Evolutionary conservation across 352 stramenopile species (phyloP).

Genomic region (Lagenidium giganteum): DNA sequence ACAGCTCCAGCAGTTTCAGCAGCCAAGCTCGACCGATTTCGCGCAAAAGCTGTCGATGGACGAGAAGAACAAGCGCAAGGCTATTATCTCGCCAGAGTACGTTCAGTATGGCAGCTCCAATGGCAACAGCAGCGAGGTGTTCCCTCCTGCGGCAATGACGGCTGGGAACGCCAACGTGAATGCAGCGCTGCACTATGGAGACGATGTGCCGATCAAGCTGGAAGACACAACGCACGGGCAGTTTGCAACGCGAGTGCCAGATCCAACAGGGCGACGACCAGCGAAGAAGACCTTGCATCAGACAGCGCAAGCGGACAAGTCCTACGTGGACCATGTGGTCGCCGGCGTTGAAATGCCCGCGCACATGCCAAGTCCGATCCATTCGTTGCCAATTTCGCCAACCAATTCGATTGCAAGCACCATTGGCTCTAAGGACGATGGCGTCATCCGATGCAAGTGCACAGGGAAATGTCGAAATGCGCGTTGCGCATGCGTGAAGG

Average conservation of each 20-base stretch:
- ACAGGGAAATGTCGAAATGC: slow-evolving; percentile 82
- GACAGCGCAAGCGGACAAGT: too few species aligned
- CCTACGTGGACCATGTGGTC: too few species aligned
- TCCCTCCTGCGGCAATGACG: not conserved
- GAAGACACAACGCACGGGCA: slow-evolving; percentile 16
- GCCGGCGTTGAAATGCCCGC: too few species aligned
- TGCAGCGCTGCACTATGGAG: slow-evolving; percentile 1
- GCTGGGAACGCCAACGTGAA: not conserved
- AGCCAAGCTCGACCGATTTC: too few species aligned
- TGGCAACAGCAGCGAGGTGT: not conserved
- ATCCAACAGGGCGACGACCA: slow-evolving; percentile 51
- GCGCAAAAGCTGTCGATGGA: too few species aligned
- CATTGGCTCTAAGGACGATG: too few species aligned
- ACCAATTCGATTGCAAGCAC: too few species aligned
- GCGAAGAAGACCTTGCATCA: slow-evolving; percentile 68
- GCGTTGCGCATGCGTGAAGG: slow-evolving; percentile 77
- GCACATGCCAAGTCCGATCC: too few species aligned
- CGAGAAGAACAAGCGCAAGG: slow-evolving; percentile 81
- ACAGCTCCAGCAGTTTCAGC: too few species aligned
- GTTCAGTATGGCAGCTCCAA: slow-evolving; percentile 51
- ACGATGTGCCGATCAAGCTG: slow-evolving; percentile 21
- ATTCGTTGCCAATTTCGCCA: too few species aligned
- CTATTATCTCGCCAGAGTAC: slow-evolving; percentile 78
- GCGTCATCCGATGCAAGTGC: slow-evolving; percentile 70
- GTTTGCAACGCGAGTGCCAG: slow-evolving; percentile 46